Evolutionary conservation across 2,329 filamentous ascomycete species (phyloP), one percentile per base, ranked within the genome.

Genomic region (Botryotinia calthae): DNA sequence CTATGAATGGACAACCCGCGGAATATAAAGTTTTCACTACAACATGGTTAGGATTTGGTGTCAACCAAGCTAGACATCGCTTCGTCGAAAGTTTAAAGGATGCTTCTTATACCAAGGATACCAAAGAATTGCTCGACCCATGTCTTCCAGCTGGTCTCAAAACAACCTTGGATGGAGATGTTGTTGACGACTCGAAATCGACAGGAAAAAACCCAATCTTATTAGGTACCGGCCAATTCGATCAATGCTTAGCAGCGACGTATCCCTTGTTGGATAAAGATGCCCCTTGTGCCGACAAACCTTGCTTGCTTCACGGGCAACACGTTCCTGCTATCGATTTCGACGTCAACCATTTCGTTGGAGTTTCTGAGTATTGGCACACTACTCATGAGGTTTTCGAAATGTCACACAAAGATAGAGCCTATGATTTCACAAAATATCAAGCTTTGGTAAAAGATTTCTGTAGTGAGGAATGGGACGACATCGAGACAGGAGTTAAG

Each of bases 341-440:
- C 79, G 91, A 96, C 75, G 91, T 98, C 51, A 99, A 99, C 79
- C 97, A 98, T 81, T 99, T 99, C 79, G 91, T 99, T 42, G 96
- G 96, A 18, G 95, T 99, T 5, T 98, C 95, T 1, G 96, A 99
- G 81, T 99, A 97, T 82, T 99, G 96, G 95, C 96, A 99, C 82
- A 97, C 95, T 0, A 99, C 96, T 0, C 96, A 99, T 78, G 94
- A 96, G 71, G 91, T 98, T 2, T 98, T 99, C 78, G 88, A 91
- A 74, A 88, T 89, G 85, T 90, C 89, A 6, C 90, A 93, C 76
- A 87, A 88, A 74, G 91, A 93, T 77, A 91, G 93, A 76, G 89
- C 93, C 0, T 99, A 98, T 81, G 94, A 98, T 79, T 93, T 97
- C 77, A 88, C 91, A 74, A 94, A 92, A 0, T 99, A 98, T 78